Conservation (phyloP, 805 yeast genomes). For the Tetrapisispora namnaoensis region DNA sequence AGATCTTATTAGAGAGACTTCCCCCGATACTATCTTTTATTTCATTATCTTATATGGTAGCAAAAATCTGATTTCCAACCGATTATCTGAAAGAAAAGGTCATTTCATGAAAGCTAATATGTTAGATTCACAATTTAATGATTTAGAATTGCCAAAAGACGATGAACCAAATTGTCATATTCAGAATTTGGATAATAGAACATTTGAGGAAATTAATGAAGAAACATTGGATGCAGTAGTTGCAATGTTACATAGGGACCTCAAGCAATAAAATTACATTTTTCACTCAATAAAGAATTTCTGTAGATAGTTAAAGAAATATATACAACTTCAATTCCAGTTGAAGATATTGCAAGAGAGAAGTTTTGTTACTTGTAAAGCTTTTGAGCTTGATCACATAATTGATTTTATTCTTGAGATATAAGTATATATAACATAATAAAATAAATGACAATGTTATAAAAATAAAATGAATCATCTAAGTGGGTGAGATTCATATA, state of each 20-base stretch:
- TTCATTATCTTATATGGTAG: constrained; percentile 63
- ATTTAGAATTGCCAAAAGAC: constrained; percentile 59
- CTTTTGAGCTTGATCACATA: too few relatives aligned
- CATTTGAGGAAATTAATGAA: constrained; percentile 13
- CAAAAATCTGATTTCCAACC: constrained; percentile 45
- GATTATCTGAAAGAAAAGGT: constrained; percentile 55
- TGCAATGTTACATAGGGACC: not conserved
- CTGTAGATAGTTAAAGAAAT: not conserved
- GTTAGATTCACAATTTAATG: constrained; percentile 70
- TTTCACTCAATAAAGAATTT: not conserved
- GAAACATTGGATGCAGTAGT: constrained; percentile 1
- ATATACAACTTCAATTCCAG: too few relatives aligned
- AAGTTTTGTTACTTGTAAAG: not conserved
- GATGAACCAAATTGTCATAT: constrained; percentile 26
- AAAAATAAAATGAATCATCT: not conserved
- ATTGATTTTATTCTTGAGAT: not conserved
- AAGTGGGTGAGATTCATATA: not conserved
- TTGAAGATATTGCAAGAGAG: too few relatives aligned
- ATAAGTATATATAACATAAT: not conserved
- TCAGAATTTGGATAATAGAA: constrained; percentile 25
- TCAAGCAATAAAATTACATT: not conserved
- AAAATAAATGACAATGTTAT: not conserved
- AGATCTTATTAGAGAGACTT: constrained; percentile 38
- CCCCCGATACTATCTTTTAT: constrained; percentile 34
- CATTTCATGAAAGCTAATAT: constrained; percentile 86